These are phyloP conservation scores for Starmera pachycereana DNA, from an alignment of 805 yeast species.

Conservation along the genomic window DNA sequence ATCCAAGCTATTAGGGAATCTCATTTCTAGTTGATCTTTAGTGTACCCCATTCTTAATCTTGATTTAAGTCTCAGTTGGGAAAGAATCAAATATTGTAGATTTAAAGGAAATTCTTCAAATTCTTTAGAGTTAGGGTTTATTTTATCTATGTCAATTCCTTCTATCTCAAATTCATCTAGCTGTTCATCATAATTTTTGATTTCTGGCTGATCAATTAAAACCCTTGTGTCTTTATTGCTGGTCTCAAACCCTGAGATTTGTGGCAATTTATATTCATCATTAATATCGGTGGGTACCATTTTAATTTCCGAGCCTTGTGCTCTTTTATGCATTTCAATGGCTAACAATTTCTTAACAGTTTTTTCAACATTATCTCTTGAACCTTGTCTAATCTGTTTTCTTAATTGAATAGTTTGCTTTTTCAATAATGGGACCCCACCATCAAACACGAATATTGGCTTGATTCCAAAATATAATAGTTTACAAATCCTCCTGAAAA, in stretches of 20 bases:
- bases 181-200: slow-evolving; percentile 46
- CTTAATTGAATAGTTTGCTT: slow-evolving; percentile 67
- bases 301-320: slow-evolving; percentile 3
- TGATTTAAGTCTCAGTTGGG: slow-evolving; percentile 73
- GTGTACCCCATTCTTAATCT: slow-evolving; percentile 92
- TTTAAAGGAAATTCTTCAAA: slow-evolving; percentile 70
- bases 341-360: slow-evolving; percentile 81
- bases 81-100: slow-evolving; percentile 80
- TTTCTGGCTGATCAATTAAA: slow-evolving; percentile 48
- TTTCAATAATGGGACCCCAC: slow-evolving; percentile 84
- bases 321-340: slow-evolving; percentile 52
- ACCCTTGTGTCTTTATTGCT: slow-evolving; percentile 59
- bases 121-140: slow-evolving; percentile 78
- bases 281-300: slow-evolving; percentile 4
- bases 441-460: slow-evolving; percentile 92
- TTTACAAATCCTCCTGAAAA: slow-evolving; percentile 88
- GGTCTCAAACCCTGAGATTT: slow-evolving; percentile 43
- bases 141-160: slow-evolving; percentile 55
- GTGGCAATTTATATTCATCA: slow-evolving; percentile 86
- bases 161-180: slow-evolving; percentile 43
- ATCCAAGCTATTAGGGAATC: slow-evolving; percentile 81
- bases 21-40: slow-evolving; percentile 71
- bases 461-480: slow-evolving; percentile 74
- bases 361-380: slow-evolving; percentile 53
- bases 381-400: slow-evolving; percentile 62